Base-by-base conservation (phyloP, 371 early-diverging fungal genomes). In the Amoeboaphelidium occidentale region DNA sequence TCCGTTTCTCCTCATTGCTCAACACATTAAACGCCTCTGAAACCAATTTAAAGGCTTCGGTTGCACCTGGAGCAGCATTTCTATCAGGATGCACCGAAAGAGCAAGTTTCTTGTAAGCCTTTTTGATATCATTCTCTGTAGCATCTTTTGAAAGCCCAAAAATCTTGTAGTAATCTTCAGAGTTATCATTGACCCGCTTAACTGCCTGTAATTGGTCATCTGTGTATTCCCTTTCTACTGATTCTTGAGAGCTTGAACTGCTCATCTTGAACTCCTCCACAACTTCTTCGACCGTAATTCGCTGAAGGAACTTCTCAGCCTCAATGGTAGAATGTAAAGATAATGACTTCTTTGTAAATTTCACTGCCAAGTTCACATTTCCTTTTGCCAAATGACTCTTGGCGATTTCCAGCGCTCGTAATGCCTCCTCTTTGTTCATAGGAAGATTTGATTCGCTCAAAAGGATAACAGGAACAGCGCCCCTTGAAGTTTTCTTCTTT, bases 31-130 rank as follows among this genome's bases (percentile, higher is more conserved):
- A 64, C 22, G 64, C 64, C 22, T 39, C 49, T 21, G 56, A 50
- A 46, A 61, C 51, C 13, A 53, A 51, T 63, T 93, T 91, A 63
- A 94, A 92, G 12, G 92, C 97, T 59, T 90, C 93, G 50, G 89
- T 90, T 2, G 96, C 89, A 22, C 93, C 93, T 6, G 93, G 87
- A 2, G 94, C 89, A 14, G 68, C 73, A 57, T 96, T 92, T 62
- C 90, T 97, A 61, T 96, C 97, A 0, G 97, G 97, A 62, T 98
- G 99, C 61, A 85, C 94, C 60, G 78, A 79, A 48, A 88, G 66
- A n/a, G 96, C 96, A 45, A 91, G 63, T 51, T 48, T 48, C n/a
- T 43, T 57, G 44, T 53, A 63, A 27, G 55, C 42, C 20, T 77
- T 79, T 56, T 87, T 89, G 42, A 93, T 70, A n/a, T 92, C 90